Evolutionary conservation across 1,139 yeast species (phyloP), one percentile per base, ranked within the genome.

Genomic region (Wickerhamomyces sp.): DNA sequence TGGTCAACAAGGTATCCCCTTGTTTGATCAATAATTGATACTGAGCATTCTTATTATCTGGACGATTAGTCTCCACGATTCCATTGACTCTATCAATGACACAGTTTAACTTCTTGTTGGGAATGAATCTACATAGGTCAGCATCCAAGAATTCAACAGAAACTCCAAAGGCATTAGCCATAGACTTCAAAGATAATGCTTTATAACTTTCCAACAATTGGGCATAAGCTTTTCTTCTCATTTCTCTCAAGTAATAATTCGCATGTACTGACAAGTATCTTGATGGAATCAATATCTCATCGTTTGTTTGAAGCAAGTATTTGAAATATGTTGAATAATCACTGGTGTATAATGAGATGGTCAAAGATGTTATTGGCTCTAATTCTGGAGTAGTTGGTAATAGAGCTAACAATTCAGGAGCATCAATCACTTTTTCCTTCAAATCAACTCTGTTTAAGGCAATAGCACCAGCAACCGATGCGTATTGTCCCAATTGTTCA

Each of bases 41-140:
- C 67, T 93, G 98, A 47, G 88, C 87, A 63, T 94, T 93, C 69
- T 94, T 93, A 67, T 86, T 90, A 65, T 93, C 99, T 4, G 97
- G 96, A 57, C 98, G 78, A 67, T 90, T 93, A 30, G 99, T 94
- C 64, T 89, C 95, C 54, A 94, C 88, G 51, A 93, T 89, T 9
- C 98, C 98, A 64, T 90, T 88, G 45, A 93, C 99, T 60, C 90
- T 79, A 65, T 94, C 99, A 63, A 94, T 90, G 45, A 94, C 91
- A 69, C 99, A 94, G 68, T 90, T 91, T 63, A 94, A 76, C 66
- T 89, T 89, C 63, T 91, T 90, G 66, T 84, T 91, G 36, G 98
- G 96, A 58, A 94, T 90, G 62, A 91, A 90, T 62, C 83, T 86
- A 61, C 96, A 80, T 57, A 94, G 73, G 64, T 94, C 99, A 47